A percentile compares a stretch with the other conserved stretches of the same genome.
Conservation (phyloP, 148 eudicot genomes). For the Rhododendron williamsianum region DNA sequence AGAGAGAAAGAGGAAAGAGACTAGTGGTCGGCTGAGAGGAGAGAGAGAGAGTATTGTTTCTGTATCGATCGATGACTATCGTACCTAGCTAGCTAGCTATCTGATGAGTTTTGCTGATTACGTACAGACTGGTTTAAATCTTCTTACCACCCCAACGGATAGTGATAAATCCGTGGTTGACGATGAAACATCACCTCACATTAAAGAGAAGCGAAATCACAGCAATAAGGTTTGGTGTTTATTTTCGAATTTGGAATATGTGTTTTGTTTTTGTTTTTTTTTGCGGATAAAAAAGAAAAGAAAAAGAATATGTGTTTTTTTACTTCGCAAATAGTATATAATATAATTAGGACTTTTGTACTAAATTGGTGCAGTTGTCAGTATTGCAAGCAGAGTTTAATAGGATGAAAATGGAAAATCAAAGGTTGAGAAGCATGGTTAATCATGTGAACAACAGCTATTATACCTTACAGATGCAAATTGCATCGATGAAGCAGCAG, state of each 20-base stretch:
- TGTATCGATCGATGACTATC: background rate
- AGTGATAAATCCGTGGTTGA: slow-evolving; percentile 25
- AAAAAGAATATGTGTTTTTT: too few relatives aligned
- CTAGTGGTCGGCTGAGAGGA: too few relatives aligned
- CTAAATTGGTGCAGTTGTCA: slow-evolving; percentile 24
- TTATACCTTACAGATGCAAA: slow-evolving; percentile 30
- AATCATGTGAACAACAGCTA: slow-evolving; percentile 27
- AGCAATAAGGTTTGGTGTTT: slow-evolving; percentile 23
- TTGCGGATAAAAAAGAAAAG: too few relatives aligned
- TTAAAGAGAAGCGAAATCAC: slow-evolving; percentile 14
- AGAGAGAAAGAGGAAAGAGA: too few relatives aligned
- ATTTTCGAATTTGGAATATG: background rate
- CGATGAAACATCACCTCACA: slow-evolving; percentile 21
- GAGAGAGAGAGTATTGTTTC: background rate
- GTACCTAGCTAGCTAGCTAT: background rate
- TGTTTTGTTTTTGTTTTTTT: too few relatives aligned
- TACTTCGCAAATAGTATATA: too few relatives aligned
- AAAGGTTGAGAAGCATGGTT: slow-evolving; percentile 25
- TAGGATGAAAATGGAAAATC: slow-evolving; percentile 31
- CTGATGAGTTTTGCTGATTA: background rate
- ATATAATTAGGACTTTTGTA: background rate
- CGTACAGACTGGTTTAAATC: slow-evolving; percentile 35
- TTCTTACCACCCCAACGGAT: slow-evolving; percentile 13
- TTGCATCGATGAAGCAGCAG: slow-evolving; percentile 20
- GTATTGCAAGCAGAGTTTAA: slow-evolving; percentile 33